Base-by-base conservation (phyloP, 768 basidiomycete species). In the Sarcomyxa edulis region DNA sequence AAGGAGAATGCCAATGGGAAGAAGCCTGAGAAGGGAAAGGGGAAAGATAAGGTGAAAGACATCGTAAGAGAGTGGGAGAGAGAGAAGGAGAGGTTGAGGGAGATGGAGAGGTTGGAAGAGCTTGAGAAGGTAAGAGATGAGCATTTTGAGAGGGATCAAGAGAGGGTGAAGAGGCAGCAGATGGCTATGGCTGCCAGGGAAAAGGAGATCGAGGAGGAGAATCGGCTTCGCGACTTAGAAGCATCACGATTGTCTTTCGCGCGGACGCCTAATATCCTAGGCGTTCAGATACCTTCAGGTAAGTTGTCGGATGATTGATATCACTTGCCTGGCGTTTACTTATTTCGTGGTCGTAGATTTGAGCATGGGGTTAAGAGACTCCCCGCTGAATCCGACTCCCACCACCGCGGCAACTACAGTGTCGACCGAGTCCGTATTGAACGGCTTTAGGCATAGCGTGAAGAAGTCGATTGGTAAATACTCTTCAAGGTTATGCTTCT, bases 11-110 rank as follows among this genome's bases (percentile, higher is more conserved):
- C 11, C 7, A 24, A 18, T 8, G 20, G 34, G 28, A 24, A 28
- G 43, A 41, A 33, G 37, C 39, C 44, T 22, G 50, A 48, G 14
- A 54, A 51, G 43, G 55, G 47, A 7, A 66, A 65, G 32, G 66
- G 62, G 42, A 70, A 69, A 37, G 73, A 72, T 31, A 65, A 59
- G 38, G 72, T 72, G 12, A 71, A 69, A 41, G 74, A 84, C 42
- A 68, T 85, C 8, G 79, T 87, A 47, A 68, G 68, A 47, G 84
- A 86, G 48, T 88, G 85, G 84, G 84, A 88, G 53, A 64, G 77
- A 28, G 84, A 86, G 56, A 71, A 74, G 24, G 71, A 79, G 57
- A 64, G 82, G 43, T 57, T 86, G 52, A 69, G 84, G 48, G 83
- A 85, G 66, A 79, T 84, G 68, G 71, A 70, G 43, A 64, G 67